phyloP scores from a whole-genome alignment of 495 filamentous ascomycete species.

The Daldinia bambusicola region DNA sequence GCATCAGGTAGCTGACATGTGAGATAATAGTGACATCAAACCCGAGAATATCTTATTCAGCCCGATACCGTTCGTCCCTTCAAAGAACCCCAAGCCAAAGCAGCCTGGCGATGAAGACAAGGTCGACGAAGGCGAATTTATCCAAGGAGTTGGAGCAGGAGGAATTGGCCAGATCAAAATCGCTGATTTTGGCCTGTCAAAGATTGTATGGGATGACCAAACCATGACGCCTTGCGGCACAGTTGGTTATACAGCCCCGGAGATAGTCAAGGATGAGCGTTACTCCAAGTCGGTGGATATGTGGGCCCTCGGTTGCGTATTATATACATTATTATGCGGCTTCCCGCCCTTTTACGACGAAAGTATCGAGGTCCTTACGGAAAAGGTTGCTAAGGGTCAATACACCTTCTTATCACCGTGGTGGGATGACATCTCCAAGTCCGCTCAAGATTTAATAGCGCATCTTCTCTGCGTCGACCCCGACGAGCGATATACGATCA shows the following conservation, averaged over 20 bases:
- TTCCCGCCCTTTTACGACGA: constrained; percentile 99
- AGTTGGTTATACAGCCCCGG: constrained; percentile 97
- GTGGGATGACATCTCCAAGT: constrained; percentile 99
- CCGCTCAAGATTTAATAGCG: constrained; percentile 91
- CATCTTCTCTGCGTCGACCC: constrained; percentile 94
- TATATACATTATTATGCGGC: constrained; percentile 95
- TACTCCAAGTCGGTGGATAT: constrained; percentile 99
- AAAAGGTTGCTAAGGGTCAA: constrained; percentile 96
- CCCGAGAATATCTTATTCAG: constrained; percentile 97
- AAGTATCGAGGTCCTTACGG: constrained; percentile 94
- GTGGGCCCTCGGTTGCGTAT: constrained; percentile 97
- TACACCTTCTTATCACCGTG: constrained; percentile 98
- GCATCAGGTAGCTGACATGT: constrained; percentile 35
- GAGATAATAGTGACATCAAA: constrained; percentile 89
- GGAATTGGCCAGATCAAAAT: constrained; percentile 97
- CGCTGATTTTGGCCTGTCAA: constrained; percentile 96
- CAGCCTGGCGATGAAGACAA: constrained; percentile 95
- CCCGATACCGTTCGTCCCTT: constrained; percentile 81
- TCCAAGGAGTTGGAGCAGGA: constrained; percentile 82
- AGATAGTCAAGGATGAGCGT: constrained; percentile 98
- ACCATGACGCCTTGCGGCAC: constrained; percentile 99
- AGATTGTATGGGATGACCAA: constrained; percentile 97
- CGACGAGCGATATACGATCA: constrained; percentile 88
- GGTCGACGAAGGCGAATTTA: constrained; percentile 94
- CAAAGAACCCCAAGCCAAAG: constrained; percentile 79